These are phyloP conservation scores for Parmelia sp. DNA, from an alignment of 495 filamentous ascomycete genomes.

Conservation along the genomic window DNA sequence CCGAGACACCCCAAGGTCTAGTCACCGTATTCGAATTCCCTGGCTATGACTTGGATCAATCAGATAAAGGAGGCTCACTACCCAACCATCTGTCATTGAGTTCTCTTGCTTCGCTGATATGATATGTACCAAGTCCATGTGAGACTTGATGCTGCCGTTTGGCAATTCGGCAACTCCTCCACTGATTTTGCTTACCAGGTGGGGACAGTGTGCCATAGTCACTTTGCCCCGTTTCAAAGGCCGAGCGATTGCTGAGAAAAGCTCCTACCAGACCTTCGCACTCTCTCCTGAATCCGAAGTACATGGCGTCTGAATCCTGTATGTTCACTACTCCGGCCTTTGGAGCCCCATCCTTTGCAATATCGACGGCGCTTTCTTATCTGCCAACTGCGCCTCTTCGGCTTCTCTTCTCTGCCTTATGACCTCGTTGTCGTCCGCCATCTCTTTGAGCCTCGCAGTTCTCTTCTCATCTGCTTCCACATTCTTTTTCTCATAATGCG, in stretches of 20 bases:
- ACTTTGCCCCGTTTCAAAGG: not conserved
- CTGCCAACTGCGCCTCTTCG: not conserved
- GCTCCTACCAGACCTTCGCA: not conserved
- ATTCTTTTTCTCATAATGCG: constrained; percentile 56
- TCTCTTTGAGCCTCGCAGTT: constrained; percentile 36
- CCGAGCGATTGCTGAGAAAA: not conserved
- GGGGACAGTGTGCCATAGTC: not conserved
- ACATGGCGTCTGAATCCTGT: not conserved
- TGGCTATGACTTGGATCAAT: too few relatives aligned
- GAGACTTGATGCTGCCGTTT: too few relatives aligned
- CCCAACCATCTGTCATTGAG: too few relatives aligned
- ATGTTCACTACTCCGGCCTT: not conserved
- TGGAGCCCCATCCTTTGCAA: constrained; percentile 7
- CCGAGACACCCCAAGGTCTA: too few relatives aligned
- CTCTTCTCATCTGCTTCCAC: constrained; percentile 46
- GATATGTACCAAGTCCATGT: too few relatives aligned
- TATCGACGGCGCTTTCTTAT: not conserved
- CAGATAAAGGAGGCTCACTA: too few relatives aligned
- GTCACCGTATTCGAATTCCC: too few relatives aligned
- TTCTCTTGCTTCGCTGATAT: too few relatives aligned
- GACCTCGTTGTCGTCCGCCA: constrained; percentile 4
- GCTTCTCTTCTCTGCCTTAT: constrained; percentile 7
- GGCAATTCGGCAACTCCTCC: too few relatives aligned
- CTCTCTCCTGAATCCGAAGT: not conserved
- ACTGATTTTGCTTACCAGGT: not conserved